Conservation (phyloP, 1,284 basidiomycete species). For the Pisolithus thermaeus region DNA sequence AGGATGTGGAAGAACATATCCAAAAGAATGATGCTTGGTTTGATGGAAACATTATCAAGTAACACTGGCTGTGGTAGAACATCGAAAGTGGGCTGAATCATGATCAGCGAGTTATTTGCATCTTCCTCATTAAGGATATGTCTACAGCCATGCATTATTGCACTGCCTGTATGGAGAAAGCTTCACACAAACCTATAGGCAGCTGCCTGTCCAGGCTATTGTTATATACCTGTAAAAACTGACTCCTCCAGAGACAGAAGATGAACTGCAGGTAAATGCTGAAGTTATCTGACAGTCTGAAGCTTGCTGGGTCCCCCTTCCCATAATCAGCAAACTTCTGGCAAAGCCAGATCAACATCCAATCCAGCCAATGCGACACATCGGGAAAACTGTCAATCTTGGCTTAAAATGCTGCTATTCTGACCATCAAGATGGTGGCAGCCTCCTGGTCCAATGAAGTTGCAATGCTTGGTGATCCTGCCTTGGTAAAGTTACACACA, state of each 20-base stretch:
- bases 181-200: constrained; percentile 75
- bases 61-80: constrained; percentile 87
- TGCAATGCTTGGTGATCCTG: constrained; percentile 86
- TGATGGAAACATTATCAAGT: constrained; percentile 96
- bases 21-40: constrained; percentile 94
- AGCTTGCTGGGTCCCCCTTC: no score
- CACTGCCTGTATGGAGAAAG: neutral
- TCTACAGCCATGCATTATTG: constrained; percentile 36
- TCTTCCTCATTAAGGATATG: constrained; percentile 97
- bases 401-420: no score
- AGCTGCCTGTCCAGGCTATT: constrained; percentile 98
- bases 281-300: no score
- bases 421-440: no score
- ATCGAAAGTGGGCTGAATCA: constrained; percentile 99
- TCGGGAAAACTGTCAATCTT: no score
- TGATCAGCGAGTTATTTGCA: constrained; percentile 98
- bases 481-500: constrained; percentile 95
- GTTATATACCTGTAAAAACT: constrained; percentile 99
- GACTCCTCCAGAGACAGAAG: constrained; percentile 97
- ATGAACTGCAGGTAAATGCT: constrained; percentile 98
- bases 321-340: no score
- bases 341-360: no score
- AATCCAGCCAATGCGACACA: no score
- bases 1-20: constrained; percentile 99
- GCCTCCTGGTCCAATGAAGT: constrained; percentile 59